A percentile compares a stretch with the other conserved stretches of the same genome.
These are phyloP conservation scores for Aspergillus sojae DNA, from an alignment of 2,329 filamentous ascomycete genomes.

Conservation along the genomic window DNA sequence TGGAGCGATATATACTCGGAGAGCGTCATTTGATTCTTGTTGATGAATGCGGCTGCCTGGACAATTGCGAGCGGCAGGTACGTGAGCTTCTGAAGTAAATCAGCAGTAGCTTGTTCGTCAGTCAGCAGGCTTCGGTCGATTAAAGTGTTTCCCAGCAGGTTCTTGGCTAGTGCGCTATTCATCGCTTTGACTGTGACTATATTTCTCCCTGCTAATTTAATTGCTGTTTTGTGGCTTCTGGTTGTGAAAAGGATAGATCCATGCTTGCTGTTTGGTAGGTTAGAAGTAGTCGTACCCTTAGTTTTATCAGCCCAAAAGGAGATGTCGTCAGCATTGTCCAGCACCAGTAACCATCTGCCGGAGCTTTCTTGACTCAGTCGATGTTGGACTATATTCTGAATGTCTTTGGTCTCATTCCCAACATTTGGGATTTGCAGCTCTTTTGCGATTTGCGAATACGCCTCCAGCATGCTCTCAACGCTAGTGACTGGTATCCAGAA, in stretches of 20 bases:
- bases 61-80: conserved; percentile 1
- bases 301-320: neutral
- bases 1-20: neutral
- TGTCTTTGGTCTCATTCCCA: neutral
- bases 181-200: neutral
- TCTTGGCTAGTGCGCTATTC: neutral
- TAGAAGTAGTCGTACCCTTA: neutral
- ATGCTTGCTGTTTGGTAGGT: neutral
- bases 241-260: neutral
- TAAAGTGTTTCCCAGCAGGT: neutral
- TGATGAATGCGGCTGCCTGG: neutral
- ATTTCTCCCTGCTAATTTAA: neutral
- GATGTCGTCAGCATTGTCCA: neutral
- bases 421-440: neutral
- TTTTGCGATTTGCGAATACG: neutral
- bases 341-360: neutral
- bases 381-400: neutral
- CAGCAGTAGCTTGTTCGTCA: neutral
- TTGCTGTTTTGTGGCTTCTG: neutral
- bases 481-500: neutral
- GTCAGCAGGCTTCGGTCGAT: neutral
- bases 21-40: neutral
- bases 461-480: neutral
- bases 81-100: neutral
- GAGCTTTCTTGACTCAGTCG: neutral